Conservation (phyloP, 441 rosid species). For the Lepidium campestre region DNA sequence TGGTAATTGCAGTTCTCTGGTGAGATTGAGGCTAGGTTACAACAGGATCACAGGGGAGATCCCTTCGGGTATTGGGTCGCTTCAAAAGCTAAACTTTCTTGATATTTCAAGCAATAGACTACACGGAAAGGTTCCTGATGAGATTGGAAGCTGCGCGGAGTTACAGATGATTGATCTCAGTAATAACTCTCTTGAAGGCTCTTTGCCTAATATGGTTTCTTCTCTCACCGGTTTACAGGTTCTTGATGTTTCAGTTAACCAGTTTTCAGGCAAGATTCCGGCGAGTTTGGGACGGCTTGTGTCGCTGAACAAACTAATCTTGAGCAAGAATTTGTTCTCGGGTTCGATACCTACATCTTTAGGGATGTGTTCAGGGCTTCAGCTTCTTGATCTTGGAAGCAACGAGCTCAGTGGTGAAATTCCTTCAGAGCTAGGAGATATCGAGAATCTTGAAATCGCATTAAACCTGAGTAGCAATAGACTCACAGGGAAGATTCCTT, state of each 20-base stretch:
- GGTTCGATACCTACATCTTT: conserved; percentile 74
- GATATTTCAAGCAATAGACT: conserved; percentile 75
- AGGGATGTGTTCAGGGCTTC: conserved; percentile 73
- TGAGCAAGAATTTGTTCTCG: conserved; percentile 59
- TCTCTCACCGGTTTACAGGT: conserved; percentile 68
- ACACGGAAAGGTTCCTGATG: conserved; percentile 64
- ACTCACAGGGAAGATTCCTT: conserved; percentile 73
- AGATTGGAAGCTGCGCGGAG: conserved; percentile 66
- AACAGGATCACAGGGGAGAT: conserved; percentile 67
- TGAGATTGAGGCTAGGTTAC: conserved; percentile 69
- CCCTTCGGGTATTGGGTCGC: conserved; percentile 64
- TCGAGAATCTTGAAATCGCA: conserved; percentile 81
- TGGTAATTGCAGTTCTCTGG: conserved; percentile 73
- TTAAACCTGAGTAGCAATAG: conserved; percentile 81
- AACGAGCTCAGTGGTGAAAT: conserved; percentile 66
- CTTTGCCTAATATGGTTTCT: conserved; percentile 61
- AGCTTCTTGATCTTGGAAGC: conserved; percentile 85
- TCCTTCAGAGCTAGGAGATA: conserved; percentile 69
- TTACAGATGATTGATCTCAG: conserved; percentile 87
- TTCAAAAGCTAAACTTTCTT: conserved; percentile 64
- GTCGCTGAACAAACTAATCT: conserved; percentile 64
- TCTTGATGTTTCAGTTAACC: conserved; percentile 65
- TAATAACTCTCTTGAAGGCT: conserved; percentile 66
- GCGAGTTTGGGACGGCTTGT: conserved; percentile 66
- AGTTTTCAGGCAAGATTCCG: conserved; percentile 53